Conservation (phyloP, 2,329 filamentous ascomycete genomes). For the Waltergamsia citrina region DNA sequence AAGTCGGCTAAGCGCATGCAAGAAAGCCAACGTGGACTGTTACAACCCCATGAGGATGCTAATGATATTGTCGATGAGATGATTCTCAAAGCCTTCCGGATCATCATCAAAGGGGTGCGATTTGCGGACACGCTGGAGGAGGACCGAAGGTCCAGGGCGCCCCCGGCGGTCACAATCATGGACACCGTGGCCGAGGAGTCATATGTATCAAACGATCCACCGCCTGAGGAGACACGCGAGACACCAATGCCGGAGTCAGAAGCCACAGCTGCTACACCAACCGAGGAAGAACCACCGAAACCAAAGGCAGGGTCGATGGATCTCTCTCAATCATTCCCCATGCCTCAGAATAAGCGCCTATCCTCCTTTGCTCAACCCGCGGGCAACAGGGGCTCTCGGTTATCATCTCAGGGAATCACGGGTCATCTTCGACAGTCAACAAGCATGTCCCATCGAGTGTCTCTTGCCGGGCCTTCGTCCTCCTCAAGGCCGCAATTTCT, state of each 20-base stretch:
- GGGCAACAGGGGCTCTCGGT: constrained; percentile 17
- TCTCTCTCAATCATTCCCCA: no score
- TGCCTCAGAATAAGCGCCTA: constrained; percentile 30
- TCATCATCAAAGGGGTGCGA: constrained; percentile 81
- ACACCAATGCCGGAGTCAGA: background rate
- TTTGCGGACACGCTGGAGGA: constrained; percentile 83
- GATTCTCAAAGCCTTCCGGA: constrained; percentile 86
- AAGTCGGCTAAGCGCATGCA: constrained; percentile 82
- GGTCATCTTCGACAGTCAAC: constrained; percentile 36
- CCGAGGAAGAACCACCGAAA: background rate
- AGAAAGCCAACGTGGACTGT: constrained; percentile 50
- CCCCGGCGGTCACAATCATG: constrained; percentile 49
- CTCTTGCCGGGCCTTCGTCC: constrained; percentile 59
- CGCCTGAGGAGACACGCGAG: background rate
- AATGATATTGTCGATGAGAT: constrained; percentile 84
- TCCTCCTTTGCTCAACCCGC: constrained; percentile 30
- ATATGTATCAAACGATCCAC: constrained; percentile 43
- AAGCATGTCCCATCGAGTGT: constrained; percentile 63
- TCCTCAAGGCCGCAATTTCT: constrained; percentile 58
- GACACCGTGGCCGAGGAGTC: constrained; percentile 49
- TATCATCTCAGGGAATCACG: constrained; percentile 19
- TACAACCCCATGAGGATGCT: constrained; percentile 42
- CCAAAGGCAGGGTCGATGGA: background rate
- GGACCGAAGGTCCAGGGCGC: constrained; percentile 39
- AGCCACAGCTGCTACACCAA: background rate